These are phyloP conservation scores for Rossbeevera mucosa DNA, from an alignment of 768 basidiomycete species.

Conservation along the genomic window DNA sequence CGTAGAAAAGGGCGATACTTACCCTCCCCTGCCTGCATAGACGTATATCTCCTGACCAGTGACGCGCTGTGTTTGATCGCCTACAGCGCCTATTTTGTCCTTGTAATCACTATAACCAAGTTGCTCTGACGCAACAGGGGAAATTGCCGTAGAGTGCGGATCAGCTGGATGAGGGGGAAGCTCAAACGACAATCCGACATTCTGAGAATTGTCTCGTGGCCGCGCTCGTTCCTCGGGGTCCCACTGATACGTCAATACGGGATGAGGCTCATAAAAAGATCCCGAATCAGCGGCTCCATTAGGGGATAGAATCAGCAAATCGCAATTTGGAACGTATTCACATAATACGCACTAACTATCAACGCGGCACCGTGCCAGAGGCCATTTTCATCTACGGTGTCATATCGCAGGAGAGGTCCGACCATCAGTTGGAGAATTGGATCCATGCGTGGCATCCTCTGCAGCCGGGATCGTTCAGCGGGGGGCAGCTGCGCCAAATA, in stretches of 20 bases:
- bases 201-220: conserved; percentile 12
- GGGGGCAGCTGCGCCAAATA: conserved; percentile 51
- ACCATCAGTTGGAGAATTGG: conserved; percentile 90
- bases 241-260: conserved; percentile 67
- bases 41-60: conserved; percentile 72
- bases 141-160: conserved; percentile 49
- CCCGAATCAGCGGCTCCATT: conserved; percentile 67
- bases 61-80: conserved; percentile 40
- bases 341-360: conserved; percentile 70
- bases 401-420: conserved; percentile 85
- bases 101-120: conserved; percentile 14
- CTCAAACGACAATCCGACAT: conserved; percentile 41
- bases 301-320: background rate
- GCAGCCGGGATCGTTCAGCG: conserved; percentile 58
- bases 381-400: conserved; percentile 73
- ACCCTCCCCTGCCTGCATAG: conserved; percentile 55
- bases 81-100: conserved; percentile 13
- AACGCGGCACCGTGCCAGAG: conserved; percentile 88
- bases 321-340: background rate
- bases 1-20: conserved; percentile 14
- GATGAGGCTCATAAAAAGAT: conserved; percentile 72
- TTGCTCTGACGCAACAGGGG: conserved; percentile 17
- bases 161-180: conserved; percentile 73
- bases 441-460: conserved; percentile 62
- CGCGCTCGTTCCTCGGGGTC: conserved; percentile 47